Percentiles rank a stretch among this genome's conserved stretches.
These are phyloP conservation scores for Nicotiana paniculata DNA, from an alignment of 257 asterid species.

Conservation along the genomic window DNA sequence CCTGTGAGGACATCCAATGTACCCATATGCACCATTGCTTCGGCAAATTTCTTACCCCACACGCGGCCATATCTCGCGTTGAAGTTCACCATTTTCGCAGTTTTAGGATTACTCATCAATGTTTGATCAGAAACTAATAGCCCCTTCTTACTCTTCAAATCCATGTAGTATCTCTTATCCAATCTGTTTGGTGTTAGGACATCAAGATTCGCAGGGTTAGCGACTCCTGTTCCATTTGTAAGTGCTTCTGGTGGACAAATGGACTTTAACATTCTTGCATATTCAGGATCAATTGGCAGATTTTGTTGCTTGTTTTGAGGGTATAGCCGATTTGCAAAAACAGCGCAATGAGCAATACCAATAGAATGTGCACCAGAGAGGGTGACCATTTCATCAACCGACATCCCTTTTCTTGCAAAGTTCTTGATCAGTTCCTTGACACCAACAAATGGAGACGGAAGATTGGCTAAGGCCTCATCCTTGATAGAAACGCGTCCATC, in stretches of 20 bases:
- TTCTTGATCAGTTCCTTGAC: slow-evolving; percentile 29
- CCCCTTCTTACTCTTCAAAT: slow-evolving; percentile 27
- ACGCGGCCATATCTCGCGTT: slow-evolving; percentile 21
- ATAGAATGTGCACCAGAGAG: slow-evolving; percentile 66
- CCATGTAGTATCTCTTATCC: slow-evolving; percentile 44
- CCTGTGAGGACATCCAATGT: slow-evolving; percentile 35
- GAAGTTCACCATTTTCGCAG: slow-evolving; percentile 27
- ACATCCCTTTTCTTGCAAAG: slow-evolving; percentile 43
- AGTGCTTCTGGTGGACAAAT: slow-evolving; percentile 41
- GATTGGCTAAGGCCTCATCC: slow-evolving; percentile 24
- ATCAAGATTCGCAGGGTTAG: slow-evolving; percentile 31
- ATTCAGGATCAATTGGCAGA: slow-evolving; percentile 27
- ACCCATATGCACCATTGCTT: slow-evolving; percentile 68
- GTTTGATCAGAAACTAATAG: slow-evolving; percentile 44
- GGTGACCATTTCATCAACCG: slow-evolving; percentile 65
- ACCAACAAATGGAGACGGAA: slow-evolving; percentile 49
- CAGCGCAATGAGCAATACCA: slow-evolving; percentile 42
- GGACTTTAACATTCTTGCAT: slow-evolving; percentile 23
- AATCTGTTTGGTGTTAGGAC: slow-evolving; percentile 22
- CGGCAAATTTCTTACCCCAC: slow-evolving; percentile 49
- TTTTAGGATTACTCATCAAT: slow-evolving; percentile 28
- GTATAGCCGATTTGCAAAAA: slow-evolving; percentile 38
- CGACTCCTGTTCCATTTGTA: slow-evolving; percentile 1
- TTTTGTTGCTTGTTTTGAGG: slow-evolving; percentile 23
- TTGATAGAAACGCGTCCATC: slow-evolving; percentile 40